Evolutionary conservation across 768 basidiomycete genomes (phyloP).

Genomic region (Neoboletus brunneissimus): DNA sequence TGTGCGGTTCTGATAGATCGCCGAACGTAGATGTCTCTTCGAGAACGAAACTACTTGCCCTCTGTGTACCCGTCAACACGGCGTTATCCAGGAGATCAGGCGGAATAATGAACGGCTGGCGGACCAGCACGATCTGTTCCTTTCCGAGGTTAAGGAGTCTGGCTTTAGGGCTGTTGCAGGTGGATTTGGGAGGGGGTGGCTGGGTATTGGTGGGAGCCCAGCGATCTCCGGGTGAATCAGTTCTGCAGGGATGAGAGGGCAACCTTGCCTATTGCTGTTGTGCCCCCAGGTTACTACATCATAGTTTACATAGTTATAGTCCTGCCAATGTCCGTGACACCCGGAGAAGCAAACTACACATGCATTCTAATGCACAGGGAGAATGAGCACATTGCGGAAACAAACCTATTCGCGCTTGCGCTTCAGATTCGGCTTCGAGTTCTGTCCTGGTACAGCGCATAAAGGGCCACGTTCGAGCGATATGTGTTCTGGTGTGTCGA

Average conservation of each 20-base stretch:
- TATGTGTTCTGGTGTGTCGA: constrained; percentile 69
- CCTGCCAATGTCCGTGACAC: not conserved
- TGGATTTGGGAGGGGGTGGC: constrained; percentile 65
- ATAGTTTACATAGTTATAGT: not conserved
- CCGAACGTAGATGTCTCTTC: constrained; percentile 65
- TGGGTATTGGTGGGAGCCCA: constrained; percentile 28
- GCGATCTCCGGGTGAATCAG: constrained; percentile 1
- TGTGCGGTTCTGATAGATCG: not conserved
- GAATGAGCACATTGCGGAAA: not conserved
- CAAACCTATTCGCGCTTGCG: constrained; percentile 43
- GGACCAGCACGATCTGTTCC: constrained; percentile 77
- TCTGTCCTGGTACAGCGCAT: constrained; percentile 37
- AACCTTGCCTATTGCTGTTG: not conserved
- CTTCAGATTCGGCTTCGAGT: constrained; percentile 41
- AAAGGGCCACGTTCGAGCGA: constrained; percentile 63
- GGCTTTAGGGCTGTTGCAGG: constrained; percentile 71
- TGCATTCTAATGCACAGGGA: not conserved
- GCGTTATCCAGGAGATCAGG: constrained; percentile 86
- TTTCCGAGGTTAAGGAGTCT: constrained; percentile 66
- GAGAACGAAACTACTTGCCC: constrained; percentile 92
- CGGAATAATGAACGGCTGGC: constrained; percentile 81
- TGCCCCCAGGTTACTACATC: not conserved
- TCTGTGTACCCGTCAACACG: constrained; percentile 80
- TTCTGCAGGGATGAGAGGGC: not conserved
- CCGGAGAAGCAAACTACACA: not conserved